Base-by-base conservation (phyloP, 1,284 basidiomycete species). In the Tylopilus sp. region DNA sequence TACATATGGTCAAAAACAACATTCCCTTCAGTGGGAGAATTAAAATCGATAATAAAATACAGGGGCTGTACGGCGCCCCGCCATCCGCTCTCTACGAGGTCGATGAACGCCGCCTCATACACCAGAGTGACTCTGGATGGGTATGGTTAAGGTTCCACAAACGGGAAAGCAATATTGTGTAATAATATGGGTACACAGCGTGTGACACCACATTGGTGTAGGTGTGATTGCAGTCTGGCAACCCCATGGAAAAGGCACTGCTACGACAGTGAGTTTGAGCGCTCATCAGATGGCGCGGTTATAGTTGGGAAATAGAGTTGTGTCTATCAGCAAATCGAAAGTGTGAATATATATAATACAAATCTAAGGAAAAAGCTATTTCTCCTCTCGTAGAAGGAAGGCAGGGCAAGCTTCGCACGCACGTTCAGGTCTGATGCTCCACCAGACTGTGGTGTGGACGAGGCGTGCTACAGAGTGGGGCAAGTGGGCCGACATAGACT, bases 381-480 rank as follows among this genome's bases (percentile, higher is more conserved):
- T n/a, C n/a, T n/a, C n/a, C n/a, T n/a, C 44, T 43, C 51, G 55
- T 44, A 31, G 29, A 41, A 45, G 44, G 53, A 44, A 51, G 57
- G 41, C 37, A 55, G 42, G 51, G 43, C n/a, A 49, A 52, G 50
- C 55, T 60, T 61, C 59, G 49, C 52, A 64, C 63, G 41, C 61
- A 67, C 54, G 60, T 62, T 63, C 50, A 54, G 21, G 23, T 10
- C 26, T 53, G 61, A 46, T 55, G 50, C 59, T 56, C 56, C 56
- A 65, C 59, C 34, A 40, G 26, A 19, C 33, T 12, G 37, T 38
- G 43, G 44, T 37, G 59, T 49, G 55, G 51, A 58, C 19, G 44
- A 58, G 55, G 58, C 52, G 49, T 60, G 44, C 44, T 34, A 12
- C 15, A 41, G 48, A n/a, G 44, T 35, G 34, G 34, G 40, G 38